Conservation (phyloP, 2,329 filamentous ascomycete species). For the Epichloe uncinata region DNA sequence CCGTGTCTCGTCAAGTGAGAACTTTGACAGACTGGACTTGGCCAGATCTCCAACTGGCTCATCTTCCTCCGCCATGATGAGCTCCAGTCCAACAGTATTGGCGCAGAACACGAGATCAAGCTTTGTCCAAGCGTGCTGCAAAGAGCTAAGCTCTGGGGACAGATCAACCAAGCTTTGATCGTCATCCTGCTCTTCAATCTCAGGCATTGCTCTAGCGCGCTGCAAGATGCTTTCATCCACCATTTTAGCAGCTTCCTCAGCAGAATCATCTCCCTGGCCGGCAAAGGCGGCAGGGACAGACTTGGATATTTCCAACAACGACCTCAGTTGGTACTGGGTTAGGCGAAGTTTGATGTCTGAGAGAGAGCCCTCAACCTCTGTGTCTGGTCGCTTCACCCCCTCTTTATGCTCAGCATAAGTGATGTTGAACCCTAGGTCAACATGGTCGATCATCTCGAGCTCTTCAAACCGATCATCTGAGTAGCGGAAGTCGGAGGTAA, state of each 20-base stretch:
- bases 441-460: conserved; percentile 91
- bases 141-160: conserved; percentile 55
- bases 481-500: conserved; percentile 86
- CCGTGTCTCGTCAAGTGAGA: conserved; percentile 85
- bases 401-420: conserved; percentile 78
- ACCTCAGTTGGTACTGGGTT: conserved; percentile 83
- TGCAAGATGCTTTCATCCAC: conserved; percentile 45
- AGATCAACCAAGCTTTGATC: conserved; percentile 39
- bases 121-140: conserved; percentile 73
- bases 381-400: conserved; percentile 69
- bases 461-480: conserved; percentile 60
- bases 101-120: conserved; percentile 86
- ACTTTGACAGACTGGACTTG: conserved; percentile 75
- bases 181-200: conserved; percentile 16
- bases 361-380: conserved; percentile 83
- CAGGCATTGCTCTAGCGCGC: conserved; percentile 29
- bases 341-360: conserved; percentile 84
- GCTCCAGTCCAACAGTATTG: conserved; percentile 74
- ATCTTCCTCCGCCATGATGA: conserved; percentile 64
- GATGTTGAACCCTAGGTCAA: conserved; percentile 85
- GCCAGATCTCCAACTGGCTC: conserved; percentile 68
- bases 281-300: conserved; percentile 82
- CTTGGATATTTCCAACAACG: conserved; percentile 73
- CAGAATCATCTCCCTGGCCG: conserved; percentile 49
- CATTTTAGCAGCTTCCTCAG: conserved; percentile 62